phyloP scores from a whole-genome alignment of 2,329 filamentous ascomycete species.

The Thielaviopsis ethacetica region DNA sequence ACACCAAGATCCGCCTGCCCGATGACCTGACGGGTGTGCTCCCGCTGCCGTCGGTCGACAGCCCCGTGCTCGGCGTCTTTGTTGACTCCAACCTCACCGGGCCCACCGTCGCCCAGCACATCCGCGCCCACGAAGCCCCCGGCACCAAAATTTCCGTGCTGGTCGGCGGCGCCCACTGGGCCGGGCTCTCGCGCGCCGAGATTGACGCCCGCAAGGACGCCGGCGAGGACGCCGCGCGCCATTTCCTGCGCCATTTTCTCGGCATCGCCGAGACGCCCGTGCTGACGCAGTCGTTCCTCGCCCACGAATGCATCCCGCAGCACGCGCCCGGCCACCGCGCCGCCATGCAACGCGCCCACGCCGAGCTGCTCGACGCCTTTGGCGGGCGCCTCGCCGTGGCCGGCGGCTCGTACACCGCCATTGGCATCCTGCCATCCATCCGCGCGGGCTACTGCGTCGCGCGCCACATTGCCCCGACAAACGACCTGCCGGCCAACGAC shows the following conservation, averaged over 20 bases:
- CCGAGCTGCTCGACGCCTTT: constrained; percentile 38
- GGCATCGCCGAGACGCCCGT: constrained; percentile 32
- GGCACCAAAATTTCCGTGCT: constrained; percentile 89
- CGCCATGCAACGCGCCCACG: constrained; percentile 40
- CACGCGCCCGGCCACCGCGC: constrained; percentile 63
- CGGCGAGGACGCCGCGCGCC: constrained; percentile 49
- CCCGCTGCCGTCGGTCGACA: constrained; percentile 62
- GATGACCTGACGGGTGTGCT: constrained; percentile 78
- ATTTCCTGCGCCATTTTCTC: constrained; percentile 46
- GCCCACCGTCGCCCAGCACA: constrained; percentile 30
- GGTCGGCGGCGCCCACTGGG: constrained; percentile 87
- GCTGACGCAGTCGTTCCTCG: constrained; percentile 41
- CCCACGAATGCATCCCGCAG: constrained; percentile 71
- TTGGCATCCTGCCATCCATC: constrained; percentile 35
- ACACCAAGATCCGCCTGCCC: constrained; percentile 40
- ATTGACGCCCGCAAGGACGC: constrained; percentile 56
- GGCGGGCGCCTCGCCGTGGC: constrained; percentile 47
- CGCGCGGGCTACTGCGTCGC: constrained; percentile 33
- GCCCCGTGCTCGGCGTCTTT: constrained; percentile 75
- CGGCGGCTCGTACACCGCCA: constrained; percentile 35
- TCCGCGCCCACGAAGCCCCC: constrained; percentile 20
- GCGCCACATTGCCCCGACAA: constrained; percentile 19
- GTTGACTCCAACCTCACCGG: constrained; percentile 57
- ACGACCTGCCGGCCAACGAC: constrained; percentile 15
- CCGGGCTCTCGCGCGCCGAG: constrained; percentile 45